Evolutionary conservation across 1,284 basidiomycete species (phyloP).

Genomic region (Paramarasmius palmivorus): DNA sequence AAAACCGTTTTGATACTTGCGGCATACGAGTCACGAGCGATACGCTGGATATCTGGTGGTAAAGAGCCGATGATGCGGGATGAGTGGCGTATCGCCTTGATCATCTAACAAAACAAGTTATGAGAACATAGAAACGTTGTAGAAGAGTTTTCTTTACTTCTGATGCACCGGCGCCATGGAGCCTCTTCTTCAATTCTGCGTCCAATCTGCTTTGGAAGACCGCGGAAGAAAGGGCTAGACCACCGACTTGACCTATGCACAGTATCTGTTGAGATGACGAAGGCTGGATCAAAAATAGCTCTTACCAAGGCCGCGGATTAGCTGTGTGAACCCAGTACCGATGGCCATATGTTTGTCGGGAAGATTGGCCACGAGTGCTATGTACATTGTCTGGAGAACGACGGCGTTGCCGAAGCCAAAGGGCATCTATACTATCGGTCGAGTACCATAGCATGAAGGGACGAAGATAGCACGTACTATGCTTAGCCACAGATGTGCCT

Average conservation of each 20-base stretch:
- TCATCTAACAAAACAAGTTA: conserved; percentile 43
- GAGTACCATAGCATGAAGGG: conserved; percentile 1
- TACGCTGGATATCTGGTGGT: conserved; percentile 56
- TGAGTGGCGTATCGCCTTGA: conserved; percentile 72
- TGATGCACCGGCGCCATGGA: conserved; percentile 60
- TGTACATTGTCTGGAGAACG: conserved; percentile 79
- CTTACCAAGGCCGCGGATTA: conserved; percentile 73
- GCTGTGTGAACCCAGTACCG: conserved; percentile 78
- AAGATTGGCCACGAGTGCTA: conserved; percentile 72
- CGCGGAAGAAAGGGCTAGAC: conserved; percentile 77
- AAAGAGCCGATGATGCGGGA: conserved; percentile 61
- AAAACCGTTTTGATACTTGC: conserved; percentile 70
- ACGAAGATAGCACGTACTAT: conserved; percentile 49
- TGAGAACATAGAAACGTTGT: conserved; percentile 11
- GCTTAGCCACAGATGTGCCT: conserved; percentile 69
- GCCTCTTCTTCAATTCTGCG: conserved; percentile 58
- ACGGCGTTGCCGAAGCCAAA: conserved; percentile 81
- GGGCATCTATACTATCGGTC: conserved; percentile 46
- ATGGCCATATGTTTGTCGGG: conserved; percentile 70
- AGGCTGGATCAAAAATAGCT: conserved; percentile 2
- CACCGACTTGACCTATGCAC: conserved; percentile 74
- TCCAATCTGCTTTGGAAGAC: conserved; percentile 75
- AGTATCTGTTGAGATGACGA: neutral
- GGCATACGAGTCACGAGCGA: conserved; percentile 71
- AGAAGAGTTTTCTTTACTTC: conserved; percentile 36